Evolutionary conservation across 2,329 filamentous ascomycete species (phyloP), one percentile per base, ranked within the genome.

Genomic region (Ceratocystis destructans): DNA sequence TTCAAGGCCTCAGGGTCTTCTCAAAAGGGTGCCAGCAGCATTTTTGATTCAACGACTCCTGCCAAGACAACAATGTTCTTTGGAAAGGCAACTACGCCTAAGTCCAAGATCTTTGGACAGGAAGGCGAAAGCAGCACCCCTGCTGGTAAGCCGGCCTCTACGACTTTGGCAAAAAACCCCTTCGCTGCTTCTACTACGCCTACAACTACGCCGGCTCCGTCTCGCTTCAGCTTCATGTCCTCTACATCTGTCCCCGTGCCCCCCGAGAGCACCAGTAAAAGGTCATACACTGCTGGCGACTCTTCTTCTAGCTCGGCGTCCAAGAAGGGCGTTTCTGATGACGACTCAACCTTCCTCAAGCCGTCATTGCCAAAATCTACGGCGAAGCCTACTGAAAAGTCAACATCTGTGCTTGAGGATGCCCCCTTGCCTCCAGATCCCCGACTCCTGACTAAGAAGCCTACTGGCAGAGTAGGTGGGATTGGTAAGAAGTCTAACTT

Each of bases 241-340:
- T 48, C 59, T 63, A 41, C 59, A 63, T 20, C 70, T 68, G 73
- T 71, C 25, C 81, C 82, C 67, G 73, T 84, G 3, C 82, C 82
- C 44, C 81, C 82, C 25, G 81, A 84, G 69, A 74, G 80, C 67
- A 83, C 77, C 65, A 84, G 81, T 77, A 83, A 80, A 75, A 73
- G 75, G 67, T 72, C 75, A 63, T 83, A 78, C 71, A 74, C 77
- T 62, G 70, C 82, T 48, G 80, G 78, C 61, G 79, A 81, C 68
- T 79, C 79, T 45, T 81, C 80, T 55, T 83, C 81, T 61, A 75
- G 77, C 69, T 73, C 68, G 12, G 63, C 64, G 22, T 66, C 64
- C 41, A 68, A 66, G 67, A 64, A 46, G 62, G 64, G 64, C 20
- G 59, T 66, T 44, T 66, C 64, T 37, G 67, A 68, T 48, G 67